A percentile compares a stretch with the other conserved stretches of the same genome.
Evolutionary conservation across 202 grass and related monocot genomes (phyloP).

Genomic region (Bolboschoenoplectus hybrid): DNA sequence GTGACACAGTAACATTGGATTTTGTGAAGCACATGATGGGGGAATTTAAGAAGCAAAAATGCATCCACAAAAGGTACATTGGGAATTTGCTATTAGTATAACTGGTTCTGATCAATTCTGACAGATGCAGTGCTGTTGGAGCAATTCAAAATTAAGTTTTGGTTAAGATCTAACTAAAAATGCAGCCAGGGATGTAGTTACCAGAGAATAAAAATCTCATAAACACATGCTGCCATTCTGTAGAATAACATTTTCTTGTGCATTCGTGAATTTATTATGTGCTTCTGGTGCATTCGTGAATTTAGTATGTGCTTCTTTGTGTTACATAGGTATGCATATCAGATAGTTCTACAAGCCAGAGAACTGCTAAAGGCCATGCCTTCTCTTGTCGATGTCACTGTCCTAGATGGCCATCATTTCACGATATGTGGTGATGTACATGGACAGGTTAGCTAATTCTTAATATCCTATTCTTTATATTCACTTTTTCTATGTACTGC

Average conservation of each 20-base stretch:
- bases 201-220: background rate
- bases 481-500: slow-evolving; percentile 12
- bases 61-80: slow-evolving; percentile 69
- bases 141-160: background rate
- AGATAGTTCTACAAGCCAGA: slow-evolving; percentile 65
- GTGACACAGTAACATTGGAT: slow-evolving; percentile 60
- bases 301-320: slow-evolving; percentile 23
- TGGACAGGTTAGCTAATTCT: slow-evolving; percentile 64
- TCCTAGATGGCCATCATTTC: slow-evolving; percentile 59
- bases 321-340: slow-evolving; percentile 69
- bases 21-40: slow-evolving; percentile 81
- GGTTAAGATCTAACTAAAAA: background rate
- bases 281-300: background rate
- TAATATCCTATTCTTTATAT: slow-evolving; percentile 2
- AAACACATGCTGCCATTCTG: slow-evolving; percentile 5
- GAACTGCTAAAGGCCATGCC: slow-evolving; percentile 65
- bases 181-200: background rate
- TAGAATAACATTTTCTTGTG: slow-evolving; percentile 27
- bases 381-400: slow-evolving; percentile 79
- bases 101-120: slow-evolving; percentile 6
- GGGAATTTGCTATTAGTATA: slow-evolving; percentile 23
- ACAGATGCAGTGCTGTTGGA: slow-evolving; percentile 17
- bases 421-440: slow-evolving; percentile 96
- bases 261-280: slow-evolving; percentile 35
- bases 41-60: slow-evolving; percentile 72